Evolutionary conservation across 169 alveolate species (phyloP), one percentile per base, ranked within the genome.

Genomic region (Cryptosporidium parvum): DNA sequence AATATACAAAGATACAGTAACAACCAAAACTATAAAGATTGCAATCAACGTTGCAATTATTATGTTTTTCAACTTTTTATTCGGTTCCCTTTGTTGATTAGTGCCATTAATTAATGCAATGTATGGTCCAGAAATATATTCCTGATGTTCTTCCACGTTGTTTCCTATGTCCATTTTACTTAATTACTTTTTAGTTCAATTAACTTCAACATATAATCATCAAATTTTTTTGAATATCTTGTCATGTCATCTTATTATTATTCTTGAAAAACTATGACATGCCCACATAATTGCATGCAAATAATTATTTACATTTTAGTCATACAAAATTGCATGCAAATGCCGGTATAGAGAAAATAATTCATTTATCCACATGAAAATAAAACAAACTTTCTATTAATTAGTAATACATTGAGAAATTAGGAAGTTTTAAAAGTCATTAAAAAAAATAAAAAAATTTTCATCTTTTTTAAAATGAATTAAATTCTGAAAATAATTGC

Each of bases 101-200:
- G 75, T 80, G 18, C 89, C 89, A 48, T 59, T 80, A 44, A 80
- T 62, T 45, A 80, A 23, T 39, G 89, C 89, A 9, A 80, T 48
- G 1, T 80, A 80, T 5, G 89, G 89, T 9, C 75, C 89, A 16
- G 89, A 80, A 62, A 80, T 37, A 48, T 80, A 80, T 39, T 65
- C 89, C 21, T 80, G 89, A 45, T 59, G 73, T 67, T 80, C 89
- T 80, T 80, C 89, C 39, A 62, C 65, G 56, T 56, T 59, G 21
- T 80, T 53, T 16, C 69, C 51, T 39, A 61, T 37, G 14, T 80
- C 80, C 89, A 80, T 80, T 16, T 18, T n/a, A 52, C 37, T 21
- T 4, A 42, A 51, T 16, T 70, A 14, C 31, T 53, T 21, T 3
- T 70, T 51, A 23, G 18, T 23, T 31, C 8, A 33, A 31, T 29